Evolutionary conservation across 495 filamentous ascomycete genomes (phyloP).

Genomic region (Chaetomidium leptoderma): DNA sequence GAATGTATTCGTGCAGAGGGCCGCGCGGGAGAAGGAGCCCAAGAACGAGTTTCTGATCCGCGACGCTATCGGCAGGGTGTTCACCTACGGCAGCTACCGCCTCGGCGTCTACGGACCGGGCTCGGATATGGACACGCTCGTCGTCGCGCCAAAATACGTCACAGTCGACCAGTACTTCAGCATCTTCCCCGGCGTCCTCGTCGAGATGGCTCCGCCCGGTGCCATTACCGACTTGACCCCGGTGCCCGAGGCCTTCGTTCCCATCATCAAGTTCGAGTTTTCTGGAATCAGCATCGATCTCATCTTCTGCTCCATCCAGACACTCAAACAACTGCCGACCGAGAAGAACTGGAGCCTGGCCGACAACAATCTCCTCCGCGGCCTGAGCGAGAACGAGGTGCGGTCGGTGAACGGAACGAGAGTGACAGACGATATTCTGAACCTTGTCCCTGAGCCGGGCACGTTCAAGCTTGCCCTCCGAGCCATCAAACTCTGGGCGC

Average conservation of each 20-base stretch:
- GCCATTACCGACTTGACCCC: conserved; percentile 81
- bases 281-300: conserved; percentile 90
- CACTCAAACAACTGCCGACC: conserved; percentile 62
- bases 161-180: conserved; percentile 84
- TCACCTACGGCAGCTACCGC: conserved; percentile 91
- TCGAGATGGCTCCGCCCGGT: conserved; percentile 64
- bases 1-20: conserved; percentile 76
- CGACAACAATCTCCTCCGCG: conserved; percentile 78
- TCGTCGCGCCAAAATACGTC: conserved; percentile 85
- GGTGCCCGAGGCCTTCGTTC: conserved; percentile 85
- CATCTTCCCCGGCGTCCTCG: conserved; percentile 71
- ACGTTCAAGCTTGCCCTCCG: conserved; percentile 83
- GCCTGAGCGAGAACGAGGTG: conserved; percentile 78
- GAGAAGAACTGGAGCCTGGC: conserved; percentile 62
- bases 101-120: conserved; percentile 92
- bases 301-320: conserved; percentile 77
- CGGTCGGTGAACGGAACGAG: conserved; percentile 89
- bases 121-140: conserved; percentile 95
- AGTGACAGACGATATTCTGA: conserved; percentile 86
- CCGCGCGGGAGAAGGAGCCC: conserved; percentile 66
- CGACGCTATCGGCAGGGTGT: conserved; percentile 80
- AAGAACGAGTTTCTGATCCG: conserved; percentile 71
- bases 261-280: conserved; percentile 92
- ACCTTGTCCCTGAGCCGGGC: conserved; percentile 80
- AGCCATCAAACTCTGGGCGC: conserved; percentile 94